Base-by-base conservation (phyloP, 257 asterid species). In the Eustoma russellianum region DNA sequence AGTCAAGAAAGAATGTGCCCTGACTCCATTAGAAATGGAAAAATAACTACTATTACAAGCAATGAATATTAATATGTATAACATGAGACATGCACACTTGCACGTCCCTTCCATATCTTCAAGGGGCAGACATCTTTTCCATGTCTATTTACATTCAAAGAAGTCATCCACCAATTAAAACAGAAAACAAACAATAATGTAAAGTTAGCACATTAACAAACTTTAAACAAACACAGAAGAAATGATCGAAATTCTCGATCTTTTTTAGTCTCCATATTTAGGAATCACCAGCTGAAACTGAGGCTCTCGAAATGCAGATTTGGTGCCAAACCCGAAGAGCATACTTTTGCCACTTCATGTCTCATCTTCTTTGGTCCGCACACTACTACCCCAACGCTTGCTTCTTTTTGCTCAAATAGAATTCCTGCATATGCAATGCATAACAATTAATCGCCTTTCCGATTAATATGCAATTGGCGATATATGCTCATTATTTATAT, bases 351-450 rank as follows among this genome's bases (percentile, higher is more conserved):
- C 12, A 86, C 94, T 38, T 89, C 95, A 24, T 81, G 94, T 47
- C 97, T 66, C 94, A 89, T 38, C 55, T 72, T 70, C 83, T 83
- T 81, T 9, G 95, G 97, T 49, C 97, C 95, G 24, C 93, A 81
- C 11, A 79, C 94, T 15, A 89, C 72, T 15, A 86, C 94, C 12
- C 94, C 97, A 2, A 86, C 90, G 43, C 83, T 83, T 12, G 82
- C 55, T 61, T 86, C 95, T 62, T 89, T 86, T 9, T 76, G 66
- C 60, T 86, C 95, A 55, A 86, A 74, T 33, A 89, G 18, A 7
- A 70, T 49, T 57, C 69, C 97, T 89, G 74, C 30, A 24, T 24
- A 4, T 24, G 30, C 3, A 24, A 24, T 24, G 2, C 3, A 24
- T 24, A 24, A 24, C 30, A 4, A 24, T 24, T 24, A 24, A 24